Percentiles rank a stretch among this genome's conserved stretches.
Conservation (phyloP, 73 alveolate genomes). For the Effrenium voratum region DNA sequence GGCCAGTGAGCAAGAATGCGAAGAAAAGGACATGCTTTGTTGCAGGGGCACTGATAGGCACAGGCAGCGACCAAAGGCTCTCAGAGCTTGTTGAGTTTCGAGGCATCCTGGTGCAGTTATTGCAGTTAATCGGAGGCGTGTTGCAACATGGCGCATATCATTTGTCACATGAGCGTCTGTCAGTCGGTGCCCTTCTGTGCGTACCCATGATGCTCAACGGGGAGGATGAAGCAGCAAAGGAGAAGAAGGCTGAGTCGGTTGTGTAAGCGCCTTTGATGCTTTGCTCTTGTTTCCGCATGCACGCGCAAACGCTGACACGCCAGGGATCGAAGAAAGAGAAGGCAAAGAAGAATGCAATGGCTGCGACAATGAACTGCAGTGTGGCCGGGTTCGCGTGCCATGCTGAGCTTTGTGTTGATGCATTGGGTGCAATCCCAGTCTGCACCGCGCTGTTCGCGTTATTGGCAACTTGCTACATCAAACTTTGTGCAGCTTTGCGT, state of each 20-base stretch:
- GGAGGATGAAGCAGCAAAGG: slow-evolving; percentile 52
- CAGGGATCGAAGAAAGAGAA: slow-evolving; percentile 79
- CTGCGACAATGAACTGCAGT: slow-evolving; percentile 46
- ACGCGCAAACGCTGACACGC: background rate
- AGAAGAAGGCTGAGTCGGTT: slow-evolving; percentile 40
- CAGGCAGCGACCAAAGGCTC: too few relatives aligned
- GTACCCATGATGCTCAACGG: slow-evolving; percentile 86
- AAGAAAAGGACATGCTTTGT: too few relatives aligned
- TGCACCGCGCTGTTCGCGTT: too few relatives aligned
- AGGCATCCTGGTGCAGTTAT: slow-evolving; percentile 24
- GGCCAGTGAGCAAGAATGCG: too few relatives aligned
- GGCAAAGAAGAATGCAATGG: slow-evolving; percentile 57
- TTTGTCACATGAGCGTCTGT: background rate
- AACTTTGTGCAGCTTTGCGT: too few relatives aligned
- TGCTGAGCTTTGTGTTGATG: too few relatives aligned
- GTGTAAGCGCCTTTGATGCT: too few relatives aligned
- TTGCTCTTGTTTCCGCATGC: too few relatives aligned
- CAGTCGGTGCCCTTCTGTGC: slow-evolving; percentile 56
- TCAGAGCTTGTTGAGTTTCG: background rate
- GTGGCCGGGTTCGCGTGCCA: too few relatives aligned
- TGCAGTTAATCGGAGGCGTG: slow-evolving; percentile 39
- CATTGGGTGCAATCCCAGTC: too few relatives aligned
- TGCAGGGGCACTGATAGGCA: too few relatives aligned
- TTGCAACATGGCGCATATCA: background rate
- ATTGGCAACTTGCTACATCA: too few relatives aligned